Evolutionary conservation across 2,329 filamentous ascomycete genomes (phyloP), one percentile per base, ranked within the genome.

Genomic region (Monascus ruber): DNA sequence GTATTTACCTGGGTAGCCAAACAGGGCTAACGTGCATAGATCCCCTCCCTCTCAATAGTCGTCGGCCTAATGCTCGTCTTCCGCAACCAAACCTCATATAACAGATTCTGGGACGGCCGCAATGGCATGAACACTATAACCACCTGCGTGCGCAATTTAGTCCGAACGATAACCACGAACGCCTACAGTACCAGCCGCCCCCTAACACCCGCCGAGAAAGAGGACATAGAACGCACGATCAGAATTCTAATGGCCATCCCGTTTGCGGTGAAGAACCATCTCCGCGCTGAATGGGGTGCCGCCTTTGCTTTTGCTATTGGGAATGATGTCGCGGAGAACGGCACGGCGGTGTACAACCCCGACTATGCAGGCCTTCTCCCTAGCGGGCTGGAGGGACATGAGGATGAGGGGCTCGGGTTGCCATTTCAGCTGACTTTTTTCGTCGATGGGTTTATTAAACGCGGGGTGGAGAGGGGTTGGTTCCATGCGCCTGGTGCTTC

Each of bases 51-150:
- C 1, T 77, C 72, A 28, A 81, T 81, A 40, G 77, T 81, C 37
- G 77, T 81, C 2, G 77, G 77, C 50, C 56, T 81, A 32, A 79
- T 81, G 70, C 73, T 81, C 41, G 77, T 81, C 26, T 81, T 81
- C 61, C 71, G 77, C 31, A 81, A 81, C 49, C 69, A 72, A 47
- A 80, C 76, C 3, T 73, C 68, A 38, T 81, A 79, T 59, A 77
- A 79, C 48, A 68, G 77, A 2, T 81, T 80, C 62, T 81, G 77
- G 77, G 71, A 72, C 3, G 74, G 74, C 4, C 62, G 74, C 33
- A 72, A 71, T 47, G 70, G 74, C 46, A 66, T 81, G 39, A 74
- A 68, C 7, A 69, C 68, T 0, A 66, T 79, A 26, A 69, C 69
- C 35, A 77, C 76, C n/a, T 65, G 65, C 31, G 68, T 79, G 9